A percentile compares a stretch with the other conserved stretches of the same genome.
Evolutionary conservation across 1,139 yeast genomes (phyloP).

Genomic region (Suhomyces anneliseae): DNA sequence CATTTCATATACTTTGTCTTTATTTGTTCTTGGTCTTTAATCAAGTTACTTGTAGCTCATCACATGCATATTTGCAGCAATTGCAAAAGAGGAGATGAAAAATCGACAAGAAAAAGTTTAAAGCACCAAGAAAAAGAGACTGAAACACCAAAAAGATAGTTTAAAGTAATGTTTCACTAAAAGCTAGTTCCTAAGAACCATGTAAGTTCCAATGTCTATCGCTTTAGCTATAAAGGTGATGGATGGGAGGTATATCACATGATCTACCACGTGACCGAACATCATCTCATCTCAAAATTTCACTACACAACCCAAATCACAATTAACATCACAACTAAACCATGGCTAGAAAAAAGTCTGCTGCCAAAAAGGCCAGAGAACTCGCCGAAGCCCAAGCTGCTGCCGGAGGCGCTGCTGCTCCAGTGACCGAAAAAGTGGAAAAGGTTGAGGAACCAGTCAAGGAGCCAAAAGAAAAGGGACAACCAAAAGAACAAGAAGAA

Average conservation of each 20-base stretch:
- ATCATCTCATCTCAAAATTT: conserved; percentile 12
- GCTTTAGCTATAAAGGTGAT: neutral
- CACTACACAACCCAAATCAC: neutral
- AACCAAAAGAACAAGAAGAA: conserved; percentile 8
- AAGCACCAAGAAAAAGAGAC: too few species aligned
- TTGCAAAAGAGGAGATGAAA: too few species aligned
- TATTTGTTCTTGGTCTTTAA: too few species aligned
- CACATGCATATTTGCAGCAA: too few species aligned
- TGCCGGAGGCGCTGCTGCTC: conserved; percentile 19
- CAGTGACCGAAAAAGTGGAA: conserved; percentile 7
- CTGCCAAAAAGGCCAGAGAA: conserved; percentile 73
- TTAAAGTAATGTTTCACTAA: too few species aligned
- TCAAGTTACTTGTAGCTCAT: too few species aligned
- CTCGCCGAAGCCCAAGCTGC: conserved; percentile 26
- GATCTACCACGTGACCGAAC: conserved; percentile 1
- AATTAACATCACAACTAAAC: neutral
- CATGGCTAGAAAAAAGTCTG: conserved; percentile 93
- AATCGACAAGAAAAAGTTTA: too few species aligned
- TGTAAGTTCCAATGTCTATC: too few species aligned
- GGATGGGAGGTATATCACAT: neutral
- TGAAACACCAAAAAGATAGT: too few species aligned
- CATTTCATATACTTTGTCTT: too few species aligned
- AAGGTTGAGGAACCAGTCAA: conserved; percentile 1
- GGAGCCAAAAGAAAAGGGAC: conserved; percentile 6
- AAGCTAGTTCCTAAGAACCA: too few species aligned